These are phyloP conservation scores for Phlyctochytrium arcticum DNA, from an alignment of 192 early-diverging fungal species.

Conservation along the genomic window DNA sequence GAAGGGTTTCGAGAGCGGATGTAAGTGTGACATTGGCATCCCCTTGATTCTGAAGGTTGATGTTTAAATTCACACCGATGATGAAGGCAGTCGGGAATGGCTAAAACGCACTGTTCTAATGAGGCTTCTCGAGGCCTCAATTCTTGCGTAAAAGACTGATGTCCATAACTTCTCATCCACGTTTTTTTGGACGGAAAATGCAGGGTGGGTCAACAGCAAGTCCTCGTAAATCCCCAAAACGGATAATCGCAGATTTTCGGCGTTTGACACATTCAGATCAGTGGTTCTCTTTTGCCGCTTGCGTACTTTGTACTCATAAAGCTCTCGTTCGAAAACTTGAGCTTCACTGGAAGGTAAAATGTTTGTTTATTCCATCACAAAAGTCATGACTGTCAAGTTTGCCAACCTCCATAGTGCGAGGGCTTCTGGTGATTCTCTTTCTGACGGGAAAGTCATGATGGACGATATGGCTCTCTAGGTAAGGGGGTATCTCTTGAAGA, in stretches of 20 bases:
- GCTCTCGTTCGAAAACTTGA: neutral
- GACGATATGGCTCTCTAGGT: no score
- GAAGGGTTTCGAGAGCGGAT: conserved; percentile 7
- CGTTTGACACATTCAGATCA: neutral
- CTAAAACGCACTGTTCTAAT: neutral
- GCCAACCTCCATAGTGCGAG: neutral
- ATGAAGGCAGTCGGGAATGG: neutral
- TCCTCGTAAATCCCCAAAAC: conserved; percentile 20
- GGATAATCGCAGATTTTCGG: neutral
- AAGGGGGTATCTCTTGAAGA: no score
- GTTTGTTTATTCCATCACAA: neutral
- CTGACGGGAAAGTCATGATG: neutral
- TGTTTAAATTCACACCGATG: neutral
- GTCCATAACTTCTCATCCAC: conserved; percentile 41
- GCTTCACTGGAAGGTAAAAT: neutral
- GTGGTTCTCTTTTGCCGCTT: neutral
- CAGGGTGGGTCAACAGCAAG: conserved; percentile 8
- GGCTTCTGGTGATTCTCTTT: neutral
- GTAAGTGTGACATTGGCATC: neutral
- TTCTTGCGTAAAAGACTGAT: conserved; percentile 27
- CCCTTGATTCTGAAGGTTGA: neutral
- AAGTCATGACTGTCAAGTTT: neutral
- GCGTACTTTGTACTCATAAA: neutral
- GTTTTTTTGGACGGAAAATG: neutral
- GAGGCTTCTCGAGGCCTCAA: conserved; percentile 27